Evolutionary conservation across 2,329 filamentous ascomycete genomes (phyloP), one percentile per base, ranked within the genome.

Genomic region (Aspergillus novofumigatus): DNA sequence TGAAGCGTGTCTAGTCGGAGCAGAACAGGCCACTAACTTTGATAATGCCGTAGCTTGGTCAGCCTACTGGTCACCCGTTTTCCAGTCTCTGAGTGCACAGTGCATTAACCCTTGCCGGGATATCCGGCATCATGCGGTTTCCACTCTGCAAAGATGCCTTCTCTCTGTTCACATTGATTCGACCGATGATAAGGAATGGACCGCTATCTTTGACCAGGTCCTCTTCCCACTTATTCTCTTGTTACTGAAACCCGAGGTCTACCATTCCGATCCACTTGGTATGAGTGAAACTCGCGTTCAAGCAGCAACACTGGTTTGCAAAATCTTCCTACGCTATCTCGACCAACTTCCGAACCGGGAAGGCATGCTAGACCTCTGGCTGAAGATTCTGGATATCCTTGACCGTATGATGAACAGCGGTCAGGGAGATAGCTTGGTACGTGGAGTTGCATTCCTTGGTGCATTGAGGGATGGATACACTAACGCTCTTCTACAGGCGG

Each of bases 231-330:
- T 99, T 14, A 93, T 97, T 60, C 81, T 89, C 38, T 85, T 90
- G 60, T 82, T 99, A 2, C 81, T 99, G 17, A 97, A 96, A 72
- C 94, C 94, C 0, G 94, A 99, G 74, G 88, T 97, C 9, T 97
- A 95, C 72, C 91, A 92, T 53, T 89, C 89, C 1, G 94, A 99
- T 71, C 89, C 91, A 1, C 81, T 89, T 38, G 94, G 94, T 41
- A 99, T 99, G 94, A 90, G 90, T 63, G 93, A 97, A 74, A 97
- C 94, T 52, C 83, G 94, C 47, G 90, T 97, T 0, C 91, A 97
- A 68, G 91, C 91, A 1, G 91, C 93, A 0, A 96, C 91, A 9
- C 79, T 99, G 51, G 82, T 99, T 14, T 96, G 91, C 79, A 97
- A 95, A 74, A 93, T 97, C 2, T 99, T 97, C 76, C 75, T 99